A percentile compares a stretch with the other conserved stretches of the same genome.
phyloP scores from a whole-genome alignment of 2,329 filamentous ascomycete species.

The Cladophialophora immunda region DNA sequence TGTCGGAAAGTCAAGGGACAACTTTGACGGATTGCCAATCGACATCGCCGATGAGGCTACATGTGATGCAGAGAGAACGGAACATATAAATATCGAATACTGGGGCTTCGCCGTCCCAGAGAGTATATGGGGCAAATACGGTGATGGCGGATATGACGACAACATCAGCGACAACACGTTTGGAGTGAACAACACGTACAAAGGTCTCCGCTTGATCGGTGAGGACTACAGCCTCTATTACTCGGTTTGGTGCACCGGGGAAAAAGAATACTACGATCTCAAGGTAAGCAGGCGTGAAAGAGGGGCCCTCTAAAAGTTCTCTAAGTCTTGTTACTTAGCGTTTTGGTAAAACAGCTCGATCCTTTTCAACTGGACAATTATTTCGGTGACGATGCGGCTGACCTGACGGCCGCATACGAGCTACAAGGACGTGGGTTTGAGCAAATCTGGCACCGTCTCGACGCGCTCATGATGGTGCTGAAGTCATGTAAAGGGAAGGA shows the following conservation, averaged over 20 bases:
- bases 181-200: constrained; percentile 48
- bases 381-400: too few relatives aligned
- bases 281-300: too few relatives aligned
- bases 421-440: too few relatives aligned
- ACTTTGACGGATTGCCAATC: constrained; percentile 21
- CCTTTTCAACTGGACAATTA: too few relatives aligned
- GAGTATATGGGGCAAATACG: too few relatives aligned
- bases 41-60: constrained; percentile 37
- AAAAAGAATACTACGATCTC: constrained; percentile 43
- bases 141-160: too few relatives aligned
- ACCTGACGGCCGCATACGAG: too few relatives aligned
- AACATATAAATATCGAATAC: constrained; percentile 67
- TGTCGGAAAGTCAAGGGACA: constrained; percentile 47
- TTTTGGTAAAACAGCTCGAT: too few relatives aligned
- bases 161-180: neutral
- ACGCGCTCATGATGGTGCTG: constrained; percentile 45
- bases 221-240: constrained; percentile 50
- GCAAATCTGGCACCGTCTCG: too few relatives aligned
- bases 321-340: too few relatives aligned
- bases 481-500: constrained; percentile 45
- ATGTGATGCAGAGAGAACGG: constrained; percentile 47
- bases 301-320: too few relatives aligned
- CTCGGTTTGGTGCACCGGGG: constrained; percentile 51
- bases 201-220: constrained; percentile 47
- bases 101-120: constrained; percentile 56